Evolutionary conservation across 805 yeast species (phyloP), one percentile per base, ranked within the genome.

Genomic region (Wickerhamiella azymoides): DNA sequence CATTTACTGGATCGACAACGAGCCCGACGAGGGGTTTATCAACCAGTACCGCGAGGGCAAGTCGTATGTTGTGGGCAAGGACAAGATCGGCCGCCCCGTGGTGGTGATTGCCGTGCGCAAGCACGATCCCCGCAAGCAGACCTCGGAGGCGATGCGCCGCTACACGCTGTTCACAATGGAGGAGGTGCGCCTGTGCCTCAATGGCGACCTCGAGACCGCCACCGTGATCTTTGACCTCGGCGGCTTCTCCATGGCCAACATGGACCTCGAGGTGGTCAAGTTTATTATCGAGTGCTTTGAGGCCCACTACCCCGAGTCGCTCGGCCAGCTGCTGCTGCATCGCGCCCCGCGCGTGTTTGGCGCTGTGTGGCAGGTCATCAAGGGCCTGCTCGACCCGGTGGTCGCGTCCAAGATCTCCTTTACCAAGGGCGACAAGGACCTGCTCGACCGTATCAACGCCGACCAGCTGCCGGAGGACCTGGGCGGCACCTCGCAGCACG

Each of bases 321-420:
- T 92, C 49, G 96, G 96, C 13, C 75, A 74, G 46, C 67, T 92
- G 46, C 72, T 85, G 54, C 81, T 92, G 50, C 94, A 85, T 66
- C 83, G 84, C 56, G 96, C 98, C 0, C 98, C 98, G 21, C 89
- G 97, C 96, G 77, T 92, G 45, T 92, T 92, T 67, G 77, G 83
- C 46, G 89, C 96, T 19, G 84, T 92, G 49, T 92, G 98, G 98
- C 80, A 79, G 54, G 76, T 89, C 54, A 79, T 92, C 56, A 86
- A 84, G 63, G 79, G 80, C 56, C 89, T 96, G 97, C 69, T 89
- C 48, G 97, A 92, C 60, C 98, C 98, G 2, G 96, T 84, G 18
- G 97, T 89, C 47, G 95, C 96, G 0, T 72, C 89, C 24, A 92
- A 92, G 65, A 84, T 89, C 56, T 74, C 76, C 39, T 92, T 89